These are phyloP conservation scores for Erucastrum elatum DNA, from an alignment of 345 rosid genomes.

Conservation along the genomic window DNA sequence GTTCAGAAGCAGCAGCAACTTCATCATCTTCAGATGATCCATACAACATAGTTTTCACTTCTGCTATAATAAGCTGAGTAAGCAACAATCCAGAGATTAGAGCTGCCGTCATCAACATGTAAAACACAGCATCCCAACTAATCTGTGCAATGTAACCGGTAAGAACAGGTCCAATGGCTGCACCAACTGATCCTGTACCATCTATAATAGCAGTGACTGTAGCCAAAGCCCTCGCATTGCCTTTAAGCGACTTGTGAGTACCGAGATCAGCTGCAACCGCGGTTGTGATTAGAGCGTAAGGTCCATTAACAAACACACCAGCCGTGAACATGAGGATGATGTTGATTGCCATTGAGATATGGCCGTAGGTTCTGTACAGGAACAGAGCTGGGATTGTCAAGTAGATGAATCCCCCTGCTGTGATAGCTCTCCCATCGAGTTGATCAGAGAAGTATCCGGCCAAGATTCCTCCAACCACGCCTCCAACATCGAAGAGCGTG, in stretches of 20 bases:
- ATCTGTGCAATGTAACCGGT: neutral
- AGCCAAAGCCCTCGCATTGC: neutral
- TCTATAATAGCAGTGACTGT: neutral
- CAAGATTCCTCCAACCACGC: neutral
- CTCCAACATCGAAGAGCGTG: neutral
- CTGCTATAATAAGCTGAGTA: neutral
- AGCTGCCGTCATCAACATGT: neutral
- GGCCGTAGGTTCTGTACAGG: neutral
- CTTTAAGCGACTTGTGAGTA: neutral
- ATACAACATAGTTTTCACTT: neutral
- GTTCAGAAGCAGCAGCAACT: constrained; percentile 5
- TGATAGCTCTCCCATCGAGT: neutral
- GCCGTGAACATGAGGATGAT: neutral
- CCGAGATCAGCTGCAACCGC: neutral
- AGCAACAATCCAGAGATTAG: neutral
- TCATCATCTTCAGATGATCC: neutral
- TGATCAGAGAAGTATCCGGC: constrained; percentile 1
- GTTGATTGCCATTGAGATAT: neutral
- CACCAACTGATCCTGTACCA: neutral
- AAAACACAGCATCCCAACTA: neutral
- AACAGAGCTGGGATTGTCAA: neutral
- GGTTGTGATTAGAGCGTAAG: neutral
- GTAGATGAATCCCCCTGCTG: neutral
- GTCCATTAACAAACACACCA: neutral
- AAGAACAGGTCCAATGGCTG: neutral